phyloP scores from a whole-genome alignment of 2,329 filamentous ascomycete species.

The Geoglossum cookeanum region DNA sequence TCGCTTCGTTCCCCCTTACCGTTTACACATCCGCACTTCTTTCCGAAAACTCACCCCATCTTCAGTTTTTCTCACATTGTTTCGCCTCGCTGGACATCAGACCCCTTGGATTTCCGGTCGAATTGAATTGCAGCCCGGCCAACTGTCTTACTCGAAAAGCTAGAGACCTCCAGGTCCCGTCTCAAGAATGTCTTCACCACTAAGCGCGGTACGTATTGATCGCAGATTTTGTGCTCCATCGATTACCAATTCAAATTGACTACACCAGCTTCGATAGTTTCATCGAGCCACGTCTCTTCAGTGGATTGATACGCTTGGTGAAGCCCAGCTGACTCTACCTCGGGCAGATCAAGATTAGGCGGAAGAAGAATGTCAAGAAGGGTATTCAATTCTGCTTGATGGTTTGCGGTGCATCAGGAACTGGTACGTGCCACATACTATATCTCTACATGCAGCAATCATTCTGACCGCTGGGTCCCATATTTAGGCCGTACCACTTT shows the following conservation, averaged over 20 bases:
- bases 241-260: slow-evolving; percentile 6
- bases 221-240: background rate
- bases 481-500: slow-evolving; percentile 80
- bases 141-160: slow-evolving; percentile 10
- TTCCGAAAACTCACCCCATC: background rate
- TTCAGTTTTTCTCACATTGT: background rate
- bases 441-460: slow-evolving; percentile 7
- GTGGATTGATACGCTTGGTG: background rate
- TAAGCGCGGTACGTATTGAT: slow-evolving; percentile 30
- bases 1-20: slow-evolving; percentile 2
- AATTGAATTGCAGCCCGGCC: background rate
- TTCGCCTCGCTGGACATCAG: background rate
- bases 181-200: slow-evolving; percentile 31
- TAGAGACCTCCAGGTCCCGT: slow-evolving; percentile 8
- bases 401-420: slow-evolving; percentile 97
- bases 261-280: background rate
- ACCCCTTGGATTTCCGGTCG: background rate
- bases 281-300: background rate
- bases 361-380: slow-evolving; percentile 99
- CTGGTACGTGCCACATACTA: slow-evolving; percentile 43
- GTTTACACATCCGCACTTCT: background rate
- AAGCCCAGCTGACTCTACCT: background rate
- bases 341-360: slow-evolving; percentile 76
- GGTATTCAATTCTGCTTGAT: slow-evolving; percentile 99
- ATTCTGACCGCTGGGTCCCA: background rate